Percentiles rank a stretch among this genome's conserved stretches.
Conservation (phyloP, 2,329 filamentous ascomycete genomes). For the Gyromitra esculenta region DNA sequence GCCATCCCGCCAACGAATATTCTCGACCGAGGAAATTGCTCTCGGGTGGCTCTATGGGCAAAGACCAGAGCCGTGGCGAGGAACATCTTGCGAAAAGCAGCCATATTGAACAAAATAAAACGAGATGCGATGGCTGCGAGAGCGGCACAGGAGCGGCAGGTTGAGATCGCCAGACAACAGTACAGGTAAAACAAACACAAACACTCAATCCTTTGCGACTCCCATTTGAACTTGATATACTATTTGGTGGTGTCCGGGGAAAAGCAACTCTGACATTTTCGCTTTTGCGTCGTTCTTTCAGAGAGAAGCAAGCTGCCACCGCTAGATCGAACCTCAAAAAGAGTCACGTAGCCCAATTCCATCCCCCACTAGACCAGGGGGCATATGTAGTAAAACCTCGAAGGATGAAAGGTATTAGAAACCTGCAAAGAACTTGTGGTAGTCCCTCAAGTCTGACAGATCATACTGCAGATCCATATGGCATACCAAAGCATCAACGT, state of each 20-base stretch:
- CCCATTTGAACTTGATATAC: conserved; percentile 26
- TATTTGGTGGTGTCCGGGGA: conserved; percentile 23
- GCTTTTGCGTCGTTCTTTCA: conserved; percentile 41
- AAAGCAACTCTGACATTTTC: conserved; percentile 48
- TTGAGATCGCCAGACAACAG: conserved; percentile 54
- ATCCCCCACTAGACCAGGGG: conserved; percentile 49
- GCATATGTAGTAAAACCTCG: conserved; percentile 48
- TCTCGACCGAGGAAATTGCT: conserved; percentile 66
- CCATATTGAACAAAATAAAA: conserved; percentile 68
- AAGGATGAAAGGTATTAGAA: conserved; percentile 44
- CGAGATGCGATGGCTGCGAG: conserved; percentile 55
- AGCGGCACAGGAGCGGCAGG: conserved; percentile 52
- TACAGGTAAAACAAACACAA: conserved; percentile 51
- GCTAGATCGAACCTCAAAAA: conserved; percentile 49
- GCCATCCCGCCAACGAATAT: conserved; percentile 76
- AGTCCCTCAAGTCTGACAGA: conserved; percentile 33
- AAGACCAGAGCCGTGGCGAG: conserved; percentile 65
- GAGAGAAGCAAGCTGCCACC: conserved; percentile 51
- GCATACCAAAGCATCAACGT: conserved; percentile 51
- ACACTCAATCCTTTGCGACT: conserved; percentile 37
- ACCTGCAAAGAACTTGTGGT: conserved; percentile 34
- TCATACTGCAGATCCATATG: conserved; percentile 46
- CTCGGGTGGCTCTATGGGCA: conserved; percentile 63
- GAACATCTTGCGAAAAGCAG: conserved; percentile 70
- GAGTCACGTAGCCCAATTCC: conserved; percentile 47